Evolutionary conservation across 208 protist genomes (phyloP).

Genomic region (Acanthamoeba sp.): DNA sequence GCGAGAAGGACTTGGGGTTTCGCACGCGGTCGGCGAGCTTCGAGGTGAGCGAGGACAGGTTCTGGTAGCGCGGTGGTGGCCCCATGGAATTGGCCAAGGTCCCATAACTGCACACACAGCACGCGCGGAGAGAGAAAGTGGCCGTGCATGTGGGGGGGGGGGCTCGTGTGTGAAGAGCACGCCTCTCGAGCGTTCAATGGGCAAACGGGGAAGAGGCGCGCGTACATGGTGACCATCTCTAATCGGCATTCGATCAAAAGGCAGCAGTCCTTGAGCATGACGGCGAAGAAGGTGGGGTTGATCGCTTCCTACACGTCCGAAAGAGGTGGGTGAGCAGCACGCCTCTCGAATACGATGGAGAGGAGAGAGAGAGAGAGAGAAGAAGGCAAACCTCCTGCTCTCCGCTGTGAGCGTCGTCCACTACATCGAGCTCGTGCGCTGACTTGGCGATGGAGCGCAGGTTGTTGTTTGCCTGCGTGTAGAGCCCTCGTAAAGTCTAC

Average conservation of each 20-base stretch:
- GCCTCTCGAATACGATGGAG: background rate
- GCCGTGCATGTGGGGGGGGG: background rate
- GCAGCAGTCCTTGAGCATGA: slow-evolving; percentile 58
- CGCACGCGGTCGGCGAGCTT: slow-evolving; percentile 25
- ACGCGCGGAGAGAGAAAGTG: background rate
- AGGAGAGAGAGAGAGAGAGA: background rate
- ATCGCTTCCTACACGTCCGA: background rate
- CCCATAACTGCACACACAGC: slow-evolving; percentile 3
- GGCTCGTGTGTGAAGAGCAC: background rate
- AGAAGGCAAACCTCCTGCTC: background rate
- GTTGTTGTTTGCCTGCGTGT: slow-evolving; percentile 25
- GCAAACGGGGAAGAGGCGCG: background rate
- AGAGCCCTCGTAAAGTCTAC: slow-evolving; percentile 5
- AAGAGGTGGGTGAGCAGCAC: background rate
- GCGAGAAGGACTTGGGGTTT: slow-evolving; percentile 31
- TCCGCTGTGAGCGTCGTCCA: background rate
- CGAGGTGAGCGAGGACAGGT: background rate
- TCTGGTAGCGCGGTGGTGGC: slow-evolving; percentile 37
- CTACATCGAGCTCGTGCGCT: background rate
- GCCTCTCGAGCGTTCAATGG: too few relatives aligned
- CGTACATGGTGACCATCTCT: slow-evolving; percentile 50
- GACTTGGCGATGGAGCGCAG: slow-evolving; percentile 22
- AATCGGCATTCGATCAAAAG: slow-evolving; percentile 28
- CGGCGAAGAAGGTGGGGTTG: slow-evolving; percentile 30
- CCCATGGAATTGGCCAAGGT: background rate